phyloP scores from a whole-genome alignment of 139 green algal genomes.

The Chlorella ohadii region DNA sequence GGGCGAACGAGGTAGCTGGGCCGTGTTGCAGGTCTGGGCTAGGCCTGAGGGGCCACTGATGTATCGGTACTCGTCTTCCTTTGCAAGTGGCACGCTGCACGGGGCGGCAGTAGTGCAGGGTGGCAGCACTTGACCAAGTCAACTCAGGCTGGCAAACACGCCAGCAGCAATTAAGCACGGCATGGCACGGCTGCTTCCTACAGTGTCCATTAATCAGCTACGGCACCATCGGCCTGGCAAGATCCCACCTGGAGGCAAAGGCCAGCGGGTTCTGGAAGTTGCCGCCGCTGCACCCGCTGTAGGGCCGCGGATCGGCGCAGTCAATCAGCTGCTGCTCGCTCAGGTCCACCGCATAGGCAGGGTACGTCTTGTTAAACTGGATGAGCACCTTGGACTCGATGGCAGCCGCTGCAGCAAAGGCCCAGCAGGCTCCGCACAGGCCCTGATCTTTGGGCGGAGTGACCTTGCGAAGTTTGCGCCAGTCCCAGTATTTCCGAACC shows the following conservation, averaged over 20 bases:
- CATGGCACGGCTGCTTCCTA: no score
- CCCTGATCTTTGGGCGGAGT: background rate
- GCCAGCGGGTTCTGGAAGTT: background rate
- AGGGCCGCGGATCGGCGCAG: background rate
- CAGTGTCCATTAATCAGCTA: no score
- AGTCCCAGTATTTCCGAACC: no score
- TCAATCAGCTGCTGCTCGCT: background rate
- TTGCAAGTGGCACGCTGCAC: background rate
- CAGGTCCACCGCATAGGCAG: background rate
- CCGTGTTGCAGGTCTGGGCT: background rate
- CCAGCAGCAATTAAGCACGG: no score
- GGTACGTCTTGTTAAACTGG: background rate
- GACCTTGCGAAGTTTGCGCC: background rate
- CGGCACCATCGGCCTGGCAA: no score
- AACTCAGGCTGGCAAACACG: no score
- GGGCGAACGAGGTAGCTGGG: background rate
- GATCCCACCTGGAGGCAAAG: background rate
- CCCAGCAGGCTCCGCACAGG: background rate
- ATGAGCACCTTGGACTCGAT: conserved; percentile 11
- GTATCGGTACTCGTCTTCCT: background rate
- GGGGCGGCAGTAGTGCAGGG: background rate
- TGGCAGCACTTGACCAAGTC: background rate
- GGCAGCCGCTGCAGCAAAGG: background rate
- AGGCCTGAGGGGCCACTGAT: background rate
- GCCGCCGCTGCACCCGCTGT: background rate